Conservation (phyloP, 306 rosid genomes). For the Dicorynia guianensis region DNA sequence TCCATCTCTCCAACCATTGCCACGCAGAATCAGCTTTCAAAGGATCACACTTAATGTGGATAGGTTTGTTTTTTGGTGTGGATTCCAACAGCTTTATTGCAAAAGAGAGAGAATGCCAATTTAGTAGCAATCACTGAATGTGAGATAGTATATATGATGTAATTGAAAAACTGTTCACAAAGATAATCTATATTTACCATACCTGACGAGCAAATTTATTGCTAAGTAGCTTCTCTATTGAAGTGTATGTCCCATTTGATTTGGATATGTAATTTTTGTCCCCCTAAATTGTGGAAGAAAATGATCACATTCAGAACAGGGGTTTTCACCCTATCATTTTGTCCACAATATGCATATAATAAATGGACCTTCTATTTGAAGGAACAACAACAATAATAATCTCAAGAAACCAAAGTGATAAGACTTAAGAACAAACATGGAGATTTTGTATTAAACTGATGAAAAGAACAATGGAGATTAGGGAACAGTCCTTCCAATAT, state of each 20-base stretch:
- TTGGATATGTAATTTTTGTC: slow-evolving; percentile 46
- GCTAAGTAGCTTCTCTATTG: slow-evolving; percentile 78
- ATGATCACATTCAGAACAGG: slow-evolving; percentile 8
- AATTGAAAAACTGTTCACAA: slow-evolving; percentile 22
- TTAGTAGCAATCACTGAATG: slow-evolving; percentile 34
- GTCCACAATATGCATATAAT: slow-evolving; percentile 14
- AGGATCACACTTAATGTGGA: slow-evolving; percentile 81
- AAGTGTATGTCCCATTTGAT: slow-evolving; percentile 49
- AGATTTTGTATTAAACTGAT: too few relatives aligned
- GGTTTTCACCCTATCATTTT: slow-evolving; percentile 24
- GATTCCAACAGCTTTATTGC: slow-evolving; percentile 73
- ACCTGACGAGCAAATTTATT: slow-evolving; percentile 89
- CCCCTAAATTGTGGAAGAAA: slow-evolving; percentile 58
- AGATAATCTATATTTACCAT: slow-evolving; percentile 30
- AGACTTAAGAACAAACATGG: too few relatives aligned
- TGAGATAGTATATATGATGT: background rate
- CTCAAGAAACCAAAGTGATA: slow-evolving; percentile 15
- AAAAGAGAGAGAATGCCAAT: background rate
- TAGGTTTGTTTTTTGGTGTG: slow-evolving; percentile 69
- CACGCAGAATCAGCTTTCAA: slow-evolving; percentile 87
- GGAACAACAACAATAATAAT: background rate
- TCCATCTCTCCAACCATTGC: slow-evolving; percentile 99
- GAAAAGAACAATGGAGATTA: too few relatives aligned
- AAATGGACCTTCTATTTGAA: slow-evolving; percentile 9
- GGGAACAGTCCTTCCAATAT: too few relatives aligned